A percentile compares a stretch with the other conserved stretches of the same genome.
Conservation (phyloP, 345 rosid genomes). For the Populus tremula region DNA sequence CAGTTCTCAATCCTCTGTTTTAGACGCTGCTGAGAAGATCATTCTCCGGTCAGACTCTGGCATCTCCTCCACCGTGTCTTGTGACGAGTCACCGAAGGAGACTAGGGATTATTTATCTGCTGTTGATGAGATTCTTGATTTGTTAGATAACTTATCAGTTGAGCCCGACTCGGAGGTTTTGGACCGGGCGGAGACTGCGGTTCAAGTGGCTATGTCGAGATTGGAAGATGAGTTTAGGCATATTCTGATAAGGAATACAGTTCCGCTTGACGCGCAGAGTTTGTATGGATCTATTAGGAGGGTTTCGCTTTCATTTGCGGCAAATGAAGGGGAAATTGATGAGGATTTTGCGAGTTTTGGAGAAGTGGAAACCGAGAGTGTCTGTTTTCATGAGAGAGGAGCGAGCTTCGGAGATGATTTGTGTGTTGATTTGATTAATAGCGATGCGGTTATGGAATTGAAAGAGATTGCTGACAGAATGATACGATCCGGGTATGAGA, state of each 20-base stretch:
- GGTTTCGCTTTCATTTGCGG: constrained; percentile 55
- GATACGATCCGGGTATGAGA: constrained; percentile 87
- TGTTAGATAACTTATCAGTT: constrained; percentile 48
- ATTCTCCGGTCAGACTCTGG: constrained; percentile 46
- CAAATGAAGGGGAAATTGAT: constrained; percentile 56
- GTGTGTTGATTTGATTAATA: constrained; percentile 71
- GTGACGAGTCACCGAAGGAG: constrained; percentile 75
- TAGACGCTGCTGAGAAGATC: constrained; percentile 67
- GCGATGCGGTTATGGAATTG: constrained; percentile 57
- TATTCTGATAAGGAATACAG: constrained; percentile 65
- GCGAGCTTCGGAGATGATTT: constrained; percentile 74
- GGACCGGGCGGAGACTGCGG: constrained; percentile 80
- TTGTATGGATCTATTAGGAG: constrained; percentile 83
- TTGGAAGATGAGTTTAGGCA: constrained; percentile 91
- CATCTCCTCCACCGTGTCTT: constrained; percentile 26
- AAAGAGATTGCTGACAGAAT: constrained; percentile 83
- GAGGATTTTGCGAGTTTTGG: constrained; percentile 76
- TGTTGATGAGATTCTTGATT: constrained; percentile 66
- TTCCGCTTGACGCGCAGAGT: constrained; percentile 73
- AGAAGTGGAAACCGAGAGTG: constrained; percentile 56
- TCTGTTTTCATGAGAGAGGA: constrained; percentile 79
- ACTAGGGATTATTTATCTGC: constrained; percentile 63
- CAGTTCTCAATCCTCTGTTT: constrained; percentile 25
- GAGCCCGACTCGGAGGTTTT: constrained; percentile 44
- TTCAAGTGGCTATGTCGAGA: constrained; percentile 90